phyloP scores from a whole-genome alignment of 2,329 filamentous ascomycete species.

The Xylaria digitata region DNA sequence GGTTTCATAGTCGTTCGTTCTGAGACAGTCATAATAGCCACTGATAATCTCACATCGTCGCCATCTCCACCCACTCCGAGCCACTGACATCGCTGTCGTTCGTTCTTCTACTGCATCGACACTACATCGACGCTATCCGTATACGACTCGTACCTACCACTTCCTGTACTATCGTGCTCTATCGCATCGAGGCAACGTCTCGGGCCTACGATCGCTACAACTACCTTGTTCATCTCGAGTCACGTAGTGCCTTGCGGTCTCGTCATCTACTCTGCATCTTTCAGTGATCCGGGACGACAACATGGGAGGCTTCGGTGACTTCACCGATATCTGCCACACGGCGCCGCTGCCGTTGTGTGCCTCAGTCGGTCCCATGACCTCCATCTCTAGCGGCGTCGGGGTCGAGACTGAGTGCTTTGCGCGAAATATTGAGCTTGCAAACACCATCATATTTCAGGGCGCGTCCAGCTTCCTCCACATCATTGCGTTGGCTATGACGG shows the following conservation, averaged over 20 bases:
- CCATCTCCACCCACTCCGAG: slow-evolving; percentile 20
- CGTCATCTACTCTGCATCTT: not conserved
- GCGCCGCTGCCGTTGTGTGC: slow-evolving; percentile 89
- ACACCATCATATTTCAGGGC: slow-evolving; percentile 97
- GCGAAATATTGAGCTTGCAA: slow-evolving; percentile 93
- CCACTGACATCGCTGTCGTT: slow-evolving; percentile 21
- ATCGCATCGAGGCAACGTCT: not conserved
- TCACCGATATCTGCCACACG: slow-evolving; percentile 85
- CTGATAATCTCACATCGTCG: slow-evolving; percentile 16
- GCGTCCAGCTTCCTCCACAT: slow-evolving; percentile 95
- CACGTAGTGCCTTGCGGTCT: slow-evolving; percentile 1
- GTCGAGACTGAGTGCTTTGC: slow-evolving; percentile 94
- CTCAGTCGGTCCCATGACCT: slow-evolving; percentile 79
- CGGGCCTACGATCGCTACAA: slow-evolving; percentile 18
- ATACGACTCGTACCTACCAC: slow-evolving; percentile 3
- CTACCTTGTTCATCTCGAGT: slow-evolving; percentile 3
- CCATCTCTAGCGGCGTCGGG: slow-evolving; percentile 74
- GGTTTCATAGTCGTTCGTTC: slow-evolving; percentile 40
- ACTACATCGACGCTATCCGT: not conserved
- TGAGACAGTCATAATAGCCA: slow-evolving; percentile 27
- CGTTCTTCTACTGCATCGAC: slow-evolving; percentile 21
- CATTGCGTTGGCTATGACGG: slow-evolving; percentile 87
- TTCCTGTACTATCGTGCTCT: slow-evolving; percentile 5
- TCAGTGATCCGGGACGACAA: slow-evolving; percentile 34
- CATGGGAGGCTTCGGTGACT: slow-evolving; percentile 91